phyloP scores from a whole-genome alignment of 2,329 filamentous ascomycete species.

The Scedosporium minutisporum region DNA sequence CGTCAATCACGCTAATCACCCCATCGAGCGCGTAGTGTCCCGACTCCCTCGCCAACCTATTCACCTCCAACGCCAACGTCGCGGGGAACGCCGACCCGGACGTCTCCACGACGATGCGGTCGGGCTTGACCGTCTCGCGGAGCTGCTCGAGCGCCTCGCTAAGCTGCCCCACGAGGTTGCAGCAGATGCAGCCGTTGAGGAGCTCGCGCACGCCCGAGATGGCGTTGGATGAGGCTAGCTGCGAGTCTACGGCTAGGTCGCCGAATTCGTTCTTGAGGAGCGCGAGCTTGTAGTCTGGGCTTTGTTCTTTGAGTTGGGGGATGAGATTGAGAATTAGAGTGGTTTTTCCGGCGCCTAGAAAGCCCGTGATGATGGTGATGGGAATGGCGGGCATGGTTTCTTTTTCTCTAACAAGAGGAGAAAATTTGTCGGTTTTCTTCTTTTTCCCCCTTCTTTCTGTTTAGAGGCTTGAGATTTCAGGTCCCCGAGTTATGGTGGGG shows the following conservation, averaged over 20 bases:
- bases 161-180: slow-evolving; percentile 91
- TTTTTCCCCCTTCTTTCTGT: background rate
- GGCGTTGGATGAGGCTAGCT: slow-evolving; percentile 72
- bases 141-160: slow-evolving; percentile 71
- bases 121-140: slow-evolving; percentile 46
- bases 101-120: slow-evolving; percentile 91
- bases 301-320: slow-evolving; percentile 71
- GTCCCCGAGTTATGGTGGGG: slow-evolving; percentile 8
- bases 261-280: slow-evolving; percentile 98
- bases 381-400: slow-evolving; percentile 59
- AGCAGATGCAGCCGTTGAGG: slow-evolving; percentile 96
- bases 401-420: background rate
- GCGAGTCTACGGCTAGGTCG: slow-evolving; percentile 85
- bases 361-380: slow-evolving; percentile 92
- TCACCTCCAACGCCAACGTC: slow-evolving; percentile 84
- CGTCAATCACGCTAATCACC: slow-evolving; percentile 81
- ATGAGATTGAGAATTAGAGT: slow-evolving; percentile 91
- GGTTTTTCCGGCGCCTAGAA: slow-evolving; percentile 92
- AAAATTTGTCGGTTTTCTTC: background rate
- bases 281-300: slow-evolving; percentile 72
- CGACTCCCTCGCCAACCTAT: slow-evolving; percentile 63
- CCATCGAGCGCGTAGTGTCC: slow-evolving; percentile 69
- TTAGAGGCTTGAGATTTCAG: slow-evolving; percentile 1
- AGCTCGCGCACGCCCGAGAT: slow-evolving; percentile 88
- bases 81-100: slow-evolving; percentile 80